Percentiles rank a stretch among this genome's conserved stretches.
Conservation (phyloP, 495 filamentous ascomycete species). For the Astrothelium macrocarpum region DNA sequence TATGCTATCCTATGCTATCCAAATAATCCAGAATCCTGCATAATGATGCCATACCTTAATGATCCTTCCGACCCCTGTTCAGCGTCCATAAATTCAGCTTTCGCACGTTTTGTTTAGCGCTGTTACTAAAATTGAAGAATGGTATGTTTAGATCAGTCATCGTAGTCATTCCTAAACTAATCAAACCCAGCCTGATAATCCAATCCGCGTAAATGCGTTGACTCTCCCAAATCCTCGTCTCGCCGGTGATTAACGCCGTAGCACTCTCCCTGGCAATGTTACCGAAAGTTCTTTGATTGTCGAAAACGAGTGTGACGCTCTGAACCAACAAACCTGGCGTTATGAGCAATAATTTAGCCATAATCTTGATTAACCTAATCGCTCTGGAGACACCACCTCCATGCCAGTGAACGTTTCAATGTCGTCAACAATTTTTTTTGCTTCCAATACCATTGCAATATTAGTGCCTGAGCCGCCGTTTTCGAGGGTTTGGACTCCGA, state of each 20-base stretch:
- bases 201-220: too few relatives aligned
- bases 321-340: not conserved
- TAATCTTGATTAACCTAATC: not conserved
- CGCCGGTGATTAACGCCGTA: too few relatives aligned
- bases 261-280: too few relatives aligned
- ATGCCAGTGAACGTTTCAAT: slow-evolving; percentile 2
- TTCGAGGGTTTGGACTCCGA: not conserved
- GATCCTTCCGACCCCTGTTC: too few relatives aligned
- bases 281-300: too few relatives aligned
- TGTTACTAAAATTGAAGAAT: not conserved
- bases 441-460: not conserved
- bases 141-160: not conserved
- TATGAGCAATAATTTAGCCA: not conserved
- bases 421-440: not conserved
- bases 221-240: too few relatives aligned
- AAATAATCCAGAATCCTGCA: too few relatives aligned
- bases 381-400: not conserved
- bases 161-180: not conserved
- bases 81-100: not conserved
- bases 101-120: not conserved
- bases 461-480: not conserved
- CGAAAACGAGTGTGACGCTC: too few relatives aligned
- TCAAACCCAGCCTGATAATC: not conserved
- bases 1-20: too few relatives aligned
- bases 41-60: too few relatives aligned